Conservation (phyloP, 73 alveolate genomes). For the Paramecium sexaurelia region DNA sequence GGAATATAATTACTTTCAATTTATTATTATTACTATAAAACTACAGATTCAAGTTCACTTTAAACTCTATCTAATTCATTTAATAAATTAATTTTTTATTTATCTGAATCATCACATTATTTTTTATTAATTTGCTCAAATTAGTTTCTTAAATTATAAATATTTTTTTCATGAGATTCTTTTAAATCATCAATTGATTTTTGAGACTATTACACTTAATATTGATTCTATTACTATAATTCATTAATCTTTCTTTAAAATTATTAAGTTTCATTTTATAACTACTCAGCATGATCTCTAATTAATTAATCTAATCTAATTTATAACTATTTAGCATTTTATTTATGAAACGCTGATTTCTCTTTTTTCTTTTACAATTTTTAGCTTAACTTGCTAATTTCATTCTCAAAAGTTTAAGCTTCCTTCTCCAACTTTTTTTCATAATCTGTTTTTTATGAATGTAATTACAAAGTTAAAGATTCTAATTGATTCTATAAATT, state of each 20-base stretch:
- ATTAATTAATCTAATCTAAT: slow-evolving; percentile 10
- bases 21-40: slow-evolving; percentile 1
- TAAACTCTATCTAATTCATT: slow-evolving; percentile 51
- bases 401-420: neutral
- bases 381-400: neutral
- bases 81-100: slow-evolving; percentile 11
- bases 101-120: slow-evolving; percentile 29
- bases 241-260: neutral
- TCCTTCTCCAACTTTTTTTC: slow-evolving; percentile 15
- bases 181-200: neutral
- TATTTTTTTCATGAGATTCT: slow-evolving; percentile 16
- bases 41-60: slow-evolving; percentile 47
- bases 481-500: slow-evolving; percentile 6
- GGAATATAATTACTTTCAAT: slow-evolving; percentile 47
- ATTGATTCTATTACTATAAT: neutral
- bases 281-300: slow-evolving; percentile 13
- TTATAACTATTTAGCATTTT: neutral
- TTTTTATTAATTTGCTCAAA: neutral
- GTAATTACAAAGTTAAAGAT: neutral
- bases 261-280: slow-evolving; percentile 16
- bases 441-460: neutral
- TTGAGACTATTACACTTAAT: neutral
- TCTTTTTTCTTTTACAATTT: slow-evolving; percentile 11
- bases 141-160: slow-evolving; percentile 3
- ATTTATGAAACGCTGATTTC: neutral